Evolutionary conservation across 164 flowering plant species (phyloP).

Genomic region (Dillenia suffruticosa): DNA sequence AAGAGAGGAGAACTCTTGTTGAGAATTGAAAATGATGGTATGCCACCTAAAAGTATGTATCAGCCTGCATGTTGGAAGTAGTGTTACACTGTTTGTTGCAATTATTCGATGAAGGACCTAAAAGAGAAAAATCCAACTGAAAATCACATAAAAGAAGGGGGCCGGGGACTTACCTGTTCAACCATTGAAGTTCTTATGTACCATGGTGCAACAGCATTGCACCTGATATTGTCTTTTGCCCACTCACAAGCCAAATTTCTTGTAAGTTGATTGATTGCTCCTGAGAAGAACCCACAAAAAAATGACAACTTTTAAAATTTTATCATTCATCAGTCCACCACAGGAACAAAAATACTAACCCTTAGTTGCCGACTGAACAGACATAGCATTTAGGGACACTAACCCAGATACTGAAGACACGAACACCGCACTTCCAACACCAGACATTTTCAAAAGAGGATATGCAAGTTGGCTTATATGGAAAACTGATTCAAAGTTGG

Average conservation of each 20-base stretch:
- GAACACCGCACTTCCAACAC: conserved; percentile 40
- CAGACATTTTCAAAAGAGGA: conserved; percentile 50
- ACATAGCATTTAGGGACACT: conserved; percentile 12
- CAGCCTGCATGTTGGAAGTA: too few species aligned
- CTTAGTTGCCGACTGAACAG: conserved; percentile 41
- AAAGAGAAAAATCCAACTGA: too few species aligned
- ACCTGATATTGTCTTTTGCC: conserved; percentile 32
- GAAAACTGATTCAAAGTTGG: conserved; percentile 46
- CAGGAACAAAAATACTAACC: conserved; percentile 16
- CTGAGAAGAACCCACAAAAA: conserved; percentile 12
- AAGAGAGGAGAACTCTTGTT: too few species aligned
- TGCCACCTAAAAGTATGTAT: too few species aligned
- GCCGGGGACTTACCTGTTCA: conserved; percentile 14
- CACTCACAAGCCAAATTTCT: conserved; percentile 36
- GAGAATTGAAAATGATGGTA: too few species aligned
- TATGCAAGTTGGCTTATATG: conserved; percentile 52
- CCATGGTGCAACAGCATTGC: conserved; percentile 32
- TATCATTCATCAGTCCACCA: not conserved
- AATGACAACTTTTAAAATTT: not conserved
- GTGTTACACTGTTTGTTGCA: too few species aligned
- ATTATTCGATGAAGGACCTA: too few species aligned
- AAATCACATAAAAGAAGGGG: not conserved
- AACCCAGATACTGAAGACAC: conserved; percentile 45
- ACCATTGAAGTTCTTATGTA: conserved; percentile 17
- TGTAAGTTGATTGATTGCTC: conserved; percentile 37